Evolutionary conservation across 2,329 filamentous ascomycete species (phyloP), one percentile per base, ranked within the genome.

Genomic region (Arthrobotrys entomopaga): DNA sequence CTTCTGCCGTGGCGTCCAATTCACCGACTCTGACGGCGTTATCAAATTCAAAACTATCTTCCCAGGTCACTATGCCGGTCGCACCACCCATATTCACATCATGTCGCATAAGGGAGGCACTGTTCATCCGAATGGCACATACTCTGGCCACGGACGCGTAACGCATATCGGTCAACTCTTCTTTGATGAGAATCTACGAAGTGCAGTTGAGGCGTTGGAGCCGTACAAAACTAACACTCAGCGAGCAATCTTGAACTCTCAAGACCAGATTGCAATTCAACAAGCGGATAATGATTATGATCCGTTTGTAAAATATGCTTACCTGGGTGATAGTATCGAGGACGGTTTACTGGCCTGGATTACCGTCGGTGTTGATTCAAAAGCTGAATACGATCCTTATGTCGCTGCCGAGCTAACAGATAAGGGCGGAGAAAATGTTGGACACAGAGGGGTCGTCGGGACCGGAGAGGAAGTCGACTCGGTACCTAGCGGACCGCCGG

Each of bases 101-200:
- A 79, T 84, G 63, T 82, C 83, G 1, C 84, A 86, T 79, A 70
- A 80, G 40, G 80, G 82, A 72, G 82, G 81, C 13, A 82, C 80
- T 0, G 69, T 79, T 24, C 75, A 78, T 42, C 50, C 79, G 19
- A 84, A 84, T 78, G 77, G 85, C 78, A 85, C 84, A 63, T 86
- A 86, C 67, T 83, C 86, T 75, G 80, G 81, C 46, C 85, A 83
- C 72, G 82, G 83, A 15, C 82, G 81, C 58, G 83, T 86, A 67
- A 84, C 85, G 6, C 87, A 90, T 81, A 83, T 89, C 43, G 88
- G 88, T 16, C 88, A 91, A 79, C 79, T 88, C 58, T 90, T 88
- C 83, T 88, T 88, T 65, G 87, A 90, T 79, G 85, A 89, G 79
- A 82, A 83, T 75, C 84, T 90, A 8, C 84, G 87, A 76, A 77